Conservation (phyloP, 2,329 filamentous ascomycete genomes). For the Bimuria novae-zelandiae region DNA sequence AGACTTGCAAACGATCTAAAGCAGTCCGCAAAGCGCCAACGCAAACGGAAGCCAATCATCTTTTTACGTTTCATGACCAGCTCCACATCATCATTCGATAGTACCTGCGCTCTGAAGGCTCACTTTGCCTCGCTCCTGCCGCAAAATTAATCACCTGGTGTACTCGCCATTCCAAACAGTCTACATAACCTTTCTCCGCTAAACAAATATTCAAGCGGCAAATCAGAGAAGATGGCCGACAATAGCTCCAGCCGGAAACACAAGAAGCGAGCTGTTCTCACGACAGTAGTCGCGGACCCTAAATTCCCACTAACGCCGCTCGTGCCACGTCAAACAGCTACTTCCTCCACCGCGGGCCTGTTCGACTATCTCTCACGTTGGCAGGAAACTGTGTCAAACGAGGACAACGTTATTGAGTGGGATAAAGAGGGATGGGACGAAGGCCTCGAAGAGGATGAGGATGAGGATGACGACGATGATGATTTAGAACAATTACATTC, state of each 20-base stretch:
- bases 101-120: conserved; percentile 3
- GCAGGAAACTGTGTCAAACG: conserved; percentile 6
- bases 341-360: background rate
- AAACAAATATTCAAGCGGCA: too few relatives aligned
- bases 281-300: too few relatives aligned
- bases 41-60: background rate
- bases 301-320: too few relatives aligned
- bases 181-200: too few relatives aligned
- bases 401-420: conserved; percentile 13
- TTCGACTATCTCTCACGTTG: conserved; percentile 40
- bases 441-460: conserved; percentile 11
- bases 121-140: too few relatives aligned
- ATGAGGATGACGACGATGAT: conserved; percentile 3
- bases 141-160: too few relatives aligned
- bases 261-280: too few relatives aligned
- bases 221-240: conserved; percentile 5
- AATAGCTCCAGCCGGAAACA: background rate
- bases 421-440: conserved; percentile 9
- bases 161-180: too few relatives aligned
- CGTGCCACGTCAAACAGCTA: too few relatives aligned
- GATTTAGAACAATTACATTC: too few relatives aligned
- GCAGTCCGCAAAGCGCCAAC: too few relatives aligned
- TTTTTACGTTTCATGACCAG: background rate
- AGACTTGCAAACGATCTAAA: background rate
- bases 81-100: background rate